These are phyloP conservation scores for Parascedosporium putredinis DNA, from an alignment of 2,329 filamentous ascomycete species.

Conservation along the genomic window DNA sequence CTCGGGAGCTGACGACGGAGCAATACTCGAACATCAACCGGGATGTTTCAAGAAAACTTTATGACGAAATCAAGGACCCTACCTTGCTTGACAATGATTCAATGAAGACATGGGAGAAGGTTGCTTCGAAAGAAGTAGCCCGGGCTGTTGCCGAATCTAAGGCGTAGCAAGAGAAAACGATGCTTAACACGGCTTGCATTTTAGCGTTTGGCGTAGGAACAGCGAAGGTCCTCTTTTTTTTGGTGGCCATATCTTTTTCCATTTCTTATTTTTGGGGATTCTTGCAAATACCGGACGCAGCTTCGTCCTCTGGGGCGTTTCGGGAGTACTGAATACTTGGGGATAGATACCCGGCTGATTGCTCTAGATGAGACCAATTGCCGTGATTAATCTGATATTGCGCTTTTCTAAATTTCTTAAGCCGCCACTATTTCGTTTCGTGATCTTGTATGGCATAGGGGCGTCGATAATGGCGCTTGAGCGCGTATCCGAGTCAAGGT, in stretches of 20 bases:
- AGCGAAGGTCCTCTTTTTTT: too few relatives aligned
- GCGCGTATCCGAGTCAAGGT: too few relatives aligned
- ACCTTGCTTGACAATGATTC: constrained; percentile 53
- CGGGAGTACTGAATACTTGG: neutral
- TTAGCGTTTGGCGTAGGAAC: neutral
- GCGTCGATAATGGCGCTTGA: too few relatives aligned
- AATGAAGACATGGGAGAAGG: constrained; percentile 61
- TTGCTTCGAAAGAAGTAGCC: constrained; percentile 69
- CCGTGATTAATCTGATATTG: neutral
- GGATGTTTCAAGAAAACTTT: constrained; percentile 77
- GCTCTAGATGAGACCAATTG: neutral
- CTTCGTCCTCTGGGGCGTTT: constrained; percentile 1
- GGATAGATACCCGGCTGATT: constrained; percentile 7
- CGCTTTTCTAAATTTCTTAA: neutral
- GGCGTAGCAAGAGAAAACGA: constrained; percentile 23
- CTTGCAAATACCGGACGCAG: neutral
- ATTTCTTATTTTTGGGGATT: too few relatives aligned
- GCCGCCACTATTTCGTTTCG: too few relatives aligned
- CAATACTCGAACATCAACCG: constrained; percentile 91
- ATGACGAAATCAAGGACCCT: constrained; percentile 53
- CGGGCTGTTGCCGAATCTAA: constrained; percentile 55
- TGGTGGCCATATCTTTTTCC: too few relatives aligned
- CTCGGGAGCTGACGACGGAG: constrained; percentile 70
- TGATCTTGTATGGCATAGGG: too few relatives aligned
- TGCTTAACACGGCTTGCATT: constrained; percentile 1